Percentiles rank a stretch among this genome's conserved stretches.
Conservation (phyloP, 371 early-diverging fungal species). For the Rhizopus sp. region DNA sequence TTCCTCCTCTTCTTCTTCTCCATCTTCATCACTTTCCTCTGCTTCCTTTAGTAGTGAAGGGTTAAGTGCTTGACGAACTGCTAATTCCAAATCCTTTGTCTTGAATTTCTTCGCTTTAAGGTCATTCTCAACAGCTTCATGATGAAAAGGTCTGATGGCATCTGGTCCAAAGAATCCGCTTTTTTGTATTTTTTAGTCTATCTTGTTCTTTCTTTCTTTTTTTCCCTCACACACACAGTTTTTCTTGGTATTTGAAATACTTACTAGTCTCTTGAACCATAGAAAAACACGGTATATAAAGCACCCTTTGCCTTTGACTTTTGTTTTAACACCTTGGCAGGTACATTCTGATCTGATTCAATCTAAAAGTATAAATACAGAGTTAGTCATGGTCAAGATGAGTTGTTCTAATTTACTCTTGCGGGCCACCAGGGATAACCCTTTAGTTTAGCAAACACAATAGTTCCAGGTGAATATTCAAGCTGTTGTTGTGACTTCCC, state of each 20-base stretch:
- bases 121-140: conserved; percentile 26
- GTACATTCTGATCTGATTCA: conserved; percentile 57
- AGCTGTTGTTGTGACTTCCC: background rate
- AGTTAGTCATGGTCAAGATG: no score
- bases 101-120: conserved; percentile 40
- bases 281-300: conserved; percentile 68
- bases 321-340: conserved; percentile 55
- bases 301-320: conserved; percentile 57
- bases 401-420: conserved; percentile 42
- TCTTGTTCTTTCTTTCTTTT: background rate
- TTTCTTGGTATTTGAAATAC: conserved; percentile 25
- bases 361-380: conserved; percentile 33
- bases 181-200: background rate
- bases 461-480: conserved; percentile 60
- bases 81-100: conserved; percentile 33
- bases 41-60: conserved; percentile 16
- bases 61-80: conserved; percentile 46
- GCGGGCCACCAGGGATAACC: conserved; percentile 85
- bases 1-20: conserved; percentile 26
- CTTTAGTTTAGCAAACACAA: conserved; percentile 73
- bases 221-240: background rate
- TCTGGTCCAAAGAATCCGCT: conserved; percentile 47
- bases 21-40: conserved; percentile 24
- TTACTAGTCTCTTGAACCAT: conserved; percentile 76
- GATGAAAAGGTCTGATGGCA: conserved; percentile 35